Evolutionary conservation across 2,329 filamentous ascomycete species (phyloP), one percentile per base, ranked within the genome.

Genomic region (Penicillium glabrum): DNA sequence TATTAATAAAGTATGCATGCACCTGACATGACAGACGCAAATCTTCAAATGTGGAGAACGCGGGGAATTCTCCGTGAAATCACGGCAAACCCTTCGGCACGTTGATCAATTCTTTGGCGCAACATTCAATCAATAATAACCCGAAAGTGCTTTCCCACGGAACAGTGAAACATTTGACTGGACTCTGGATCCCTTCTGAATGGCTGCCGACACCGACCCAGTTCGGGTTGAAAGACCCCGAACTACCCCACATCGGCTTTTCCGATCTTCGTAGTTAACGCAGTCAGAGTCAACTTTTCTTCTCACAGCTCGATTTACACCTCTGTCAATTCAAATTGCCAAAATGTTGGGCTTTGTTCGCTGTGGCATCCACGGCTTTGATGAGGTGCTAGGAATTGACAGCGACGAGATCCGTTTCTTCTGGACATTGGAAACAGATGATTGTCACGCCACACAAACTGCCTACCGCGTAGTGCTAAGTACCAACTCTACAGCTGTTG

Each of bases 281-380:
- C 26, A 27, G 9, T 61, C 29, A 31, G 5, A 31, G 29, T 31
- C 29, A 31, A 31, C 11, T 9, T 51, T 67, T 33, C 9, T 55
- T 37, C 35, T 37, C 6, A 41, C 19, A 7, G n/a, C 19, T 41
- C 9, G 2, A n/a, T 9, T 19, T 19, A 14, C 7, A 37, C 6
- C 5, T 37, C 16, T 41, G 37, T 41, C 46, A 6, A 21, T 23
- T 13, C 19, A 6, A 13, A 13, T 39, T 23, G 10, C 19, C 35
- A 39, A 11, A 8, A 39, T 39, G 35, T 11, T 39, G 8, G n/a
- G 4, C 6, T 39, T 41, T 41, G 9, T 13, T 16, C 64, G 65
- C 24, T 64, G 62, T 44, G 65, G 65, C 1, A 63, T 67, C 53
- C 65, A 67, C 45, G 65, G 65, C 1, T 66, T 66, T 51, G 60